Percentiles rank a stretch among this genome's conserved stretches.
Evolutionary conservation across 176 grass and related monocot species (phyloP).

Genomic region (Pontederia paniculata): DNA sequence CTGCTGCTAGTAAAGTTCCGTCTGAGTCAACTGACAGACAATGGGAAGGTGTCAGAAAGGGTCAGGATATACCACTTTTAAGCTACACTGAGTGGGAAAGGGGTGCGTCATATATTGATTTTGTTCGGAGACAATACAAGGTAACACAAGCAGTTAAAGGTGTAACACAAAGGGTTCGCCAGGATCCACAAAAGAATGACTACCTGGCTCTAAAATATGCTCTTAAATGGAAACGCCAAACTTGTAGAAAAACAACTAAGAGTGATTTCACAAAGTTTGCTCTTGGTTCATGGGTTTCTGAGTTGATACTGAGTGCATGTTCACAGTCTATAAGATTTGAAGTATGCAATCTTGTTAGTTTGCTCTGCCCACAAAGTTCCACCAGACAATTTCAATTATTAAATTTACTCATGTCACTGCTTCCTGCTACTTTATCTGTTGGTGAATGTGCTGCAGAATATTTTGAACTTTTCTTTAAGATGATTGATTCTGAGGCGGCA

Average conservation of each 20-base stretch:
- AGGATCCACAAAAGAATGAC: conserved; percentile 65
- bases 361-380: conserved; percentile 74
- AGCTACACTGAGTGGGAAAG: conserved; percentile 97
- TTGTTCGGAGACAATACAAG: conserved; percentile 91
- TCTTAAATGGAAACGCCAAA: conserved; percentile 75
- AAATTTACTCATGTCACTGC: conserved; percentile 79
- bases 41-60: conserved; percentile 34
- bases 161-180: conserved; percentile 28
- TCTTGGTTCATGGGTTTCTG: conserved; percentile 87
- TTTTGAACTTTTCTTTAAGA: conserved; percentile 84
- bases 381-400: conserved; percentile 78
- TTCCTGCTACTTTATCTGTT: conserved; percentile 61
- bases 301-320: conserved; percentile 95
- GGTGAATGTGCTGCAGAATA: conserved; percentile 90
- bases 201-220: conserved; percentile 81
- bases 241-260: conserved; percentile 64
- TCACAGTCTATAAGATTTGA: conserved; percentile 97
- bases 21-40: conserved; percentile 41
- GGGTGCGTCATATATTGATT: conserved; percentile 95
- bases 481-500: conserved; percentile 71
- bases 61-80: conserved; percentile 67
- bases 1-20: conserved; percentile 32
- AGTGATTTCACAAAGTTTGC: conserved; percentile 86
- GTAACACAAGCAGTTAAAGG: conserved; percentile 65
- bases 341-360: conserved; percentile 76